Evolutionary conservation across 2,329 filamentous ascomycete genomes (phyloP).

Genomic region (Gyromitra esculenta): DNA sequence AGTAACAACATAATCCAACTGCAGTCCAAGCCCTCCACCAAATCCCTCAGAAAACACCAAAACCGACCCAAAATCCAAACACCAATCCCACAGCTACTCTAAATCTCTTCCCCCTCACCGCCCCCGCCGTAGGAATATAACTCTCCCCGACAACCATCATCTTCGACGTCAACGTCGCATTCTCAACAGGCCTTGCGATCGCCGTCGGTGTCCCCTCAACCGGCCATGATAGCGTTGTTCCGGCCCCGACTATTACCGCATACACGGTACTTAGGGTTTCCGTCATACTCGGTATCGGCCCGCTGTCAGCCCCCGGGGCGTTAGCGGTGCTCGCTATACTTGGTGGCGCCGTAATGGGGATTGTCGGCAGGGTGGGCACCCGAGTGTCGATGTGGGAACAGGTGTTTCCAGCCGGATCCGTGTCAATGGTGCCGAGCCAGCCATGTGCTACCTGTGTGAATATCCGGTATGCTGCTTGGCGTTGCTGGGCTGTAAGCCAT

Average conservation of each 20-base stretch:
- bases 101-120: neutral
- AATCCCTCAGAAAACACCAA: constrained; percentile 19
- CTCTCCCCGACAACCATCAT: neutral
- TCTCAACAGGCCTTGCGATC: constrained; percentile 20
- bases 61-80: neutral
- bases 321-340: neutral
- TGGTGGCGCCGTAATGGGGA: neutral
- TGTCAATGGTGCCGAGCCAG: constrained; percentile 10
- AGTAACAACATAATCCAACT: too few relatives aligned
- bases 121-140: constrained; percentile 9
- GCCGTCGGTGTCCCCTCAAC: constrained; percentile 18
- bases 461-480: constrained; percentile 18
- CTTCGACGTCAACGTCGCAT: constrained; percentile 10
- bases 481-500: constrained; percentile 33
- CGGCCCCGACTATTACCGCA: constrained; percentile 15
- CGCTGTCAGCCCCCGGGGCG: neutral
- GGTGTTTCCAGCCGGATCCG: constrained; percentile 2
- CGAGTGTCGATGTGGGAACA: constrained; percentile 28
- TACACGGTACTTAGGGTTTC: constrained; percentile 22
- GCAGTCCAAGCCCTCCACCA: neutral
- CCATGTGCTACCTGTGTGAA: constrained; percentile 15
- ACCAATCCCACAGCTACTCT: constrained; percentile 9
- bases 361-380: neutral
- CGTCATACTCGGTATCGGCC: neutral
- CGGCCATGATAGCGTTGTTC: constrained; percentile 31